phyloP scores from a whole-genome alignment of 345 rosid species.

The Mercurialis annua region DNA sequence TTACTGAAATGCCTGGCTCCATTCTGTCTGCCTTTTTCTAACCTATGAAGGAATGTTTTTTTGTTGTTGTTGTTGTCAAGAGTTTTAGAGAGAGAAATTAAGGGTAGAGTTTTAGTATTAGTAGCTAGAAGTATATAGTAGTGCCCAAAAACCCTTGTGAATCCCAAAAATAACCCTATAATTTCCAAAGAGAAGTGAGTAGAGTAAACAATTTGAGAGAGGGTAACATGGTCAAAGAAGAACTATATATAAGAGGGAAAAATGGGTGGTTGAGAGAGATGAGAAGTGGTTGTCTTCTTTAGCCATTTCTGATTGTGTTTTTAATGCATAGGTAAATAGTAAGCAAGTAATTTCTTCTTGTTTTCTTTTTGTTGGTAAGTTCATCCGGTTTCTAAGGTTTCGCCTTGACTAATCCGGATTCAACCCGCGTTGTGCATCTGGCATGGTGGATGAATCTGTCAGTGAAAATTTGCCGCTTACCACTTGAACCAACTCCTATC shows the following conservation, averaged over 20 bases:
- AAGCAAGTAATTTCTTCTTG: slow-evolving; percentile 8
- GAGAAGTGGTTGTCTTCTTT: slow-evolving; percentile 40
- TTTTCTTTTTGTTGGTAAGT: too few relatives aligned
- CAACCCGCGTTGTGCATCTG: too few relatives aligned
- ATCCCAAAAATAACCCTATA: slow-evolving; percentile 21
- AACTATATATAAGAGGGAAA: slow-evolving; percentile 8
- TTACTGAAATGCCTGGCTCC: slow-evolving; percentile 63
- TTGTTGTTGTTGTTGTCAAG: slow-evolving; percentile 5
- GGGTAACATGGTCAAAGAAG: slow-evolving; percentile 24
- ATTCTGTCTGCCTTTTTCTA: slow-evolving; percentile 52
- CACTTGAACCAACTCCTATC: too few relatives aligned
- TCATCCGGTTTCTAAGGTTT: too few relatives aligned
- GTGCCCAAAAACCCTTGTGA: slow-evolving; percentile 6
- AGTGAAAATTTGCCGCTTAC: too few relatives aligned
- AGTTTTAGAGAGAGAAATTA: neutral
- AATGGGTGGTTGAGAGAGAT: slow-evolving; percentile 51
- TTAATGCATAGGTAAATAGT: slow-evolving; percentile 16
- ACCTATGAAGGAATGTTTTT: slow-evolving; percentile 23
- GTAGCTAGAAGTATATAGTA: slow-evolving; percentile 1
- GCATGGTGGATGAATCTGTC: too few relatives aligned
- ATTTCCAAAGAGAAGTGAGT: neutral
- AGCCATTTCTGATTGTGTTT: slow-evolving; percentile 20
- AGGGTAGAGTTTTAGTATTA: neutral
- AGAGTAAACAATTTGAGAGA: neutral
- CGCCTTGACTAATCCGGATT: too few relatives aligned